Conservation (phyloP, 768 basidiomycete genomes). For the Lactarius sanguifluus region DNA sequence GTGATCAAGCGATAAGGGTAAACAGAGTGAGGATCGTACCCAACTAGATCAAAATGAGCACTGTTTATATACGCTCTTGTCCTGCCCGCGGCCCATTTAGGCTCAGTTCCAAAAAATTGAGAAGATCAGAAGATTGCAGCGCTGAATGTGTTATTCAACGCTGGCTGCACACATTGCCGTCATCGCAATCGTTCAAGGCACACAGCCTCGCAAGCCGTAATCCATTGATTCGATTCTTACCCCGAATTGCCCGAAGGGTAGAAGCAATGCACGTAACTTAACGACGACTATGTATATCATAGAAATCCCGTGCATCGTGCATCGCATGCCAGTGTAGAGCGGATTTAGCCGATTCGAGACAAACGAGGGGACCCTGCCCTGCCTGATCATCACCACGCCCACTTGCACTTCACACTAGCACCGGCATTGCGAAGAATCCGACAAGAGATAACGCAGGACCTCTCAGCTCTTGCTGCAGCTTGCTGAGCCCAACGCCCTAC, state of each 20-base stretch:
- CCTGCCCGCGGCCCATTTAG: not conserved
- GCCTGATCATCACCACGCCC: not conserved
- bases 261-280: not conserved
- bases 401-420: not conserved
- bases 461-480: constrained; percentile 43
- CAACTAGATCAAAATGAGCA: not conserved
- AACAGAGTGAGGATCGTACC: not conserved
- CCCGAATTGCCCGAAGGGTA: not conserved
- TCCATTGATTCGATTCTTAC: not conserved
- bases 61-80: constrained; percentile 1
- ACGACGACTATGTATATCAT: not conserved
- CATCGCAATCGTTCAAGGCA: not conserved
- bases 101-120: not conserved
- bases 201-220: not conserved
- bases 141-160: not conserved
- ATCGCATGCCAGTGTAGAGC: not conserved
- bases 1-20: not conserved
- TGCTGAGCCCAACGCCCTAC: constrained; percentile 66
- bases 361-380: not conserved
- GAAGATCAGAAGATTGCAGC: not conserved
- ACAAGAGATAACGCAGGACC: constrained; percentile 42
- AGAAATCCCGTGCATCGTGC: not conserved
- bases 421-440: constrained; percentile 38
- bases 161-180: not conserved
- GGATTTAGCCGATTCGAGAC: not conserved